phyloP scores from a whole-genome alignment of 148 eudicot genomes.

The Camellia sinensis region DNA sequence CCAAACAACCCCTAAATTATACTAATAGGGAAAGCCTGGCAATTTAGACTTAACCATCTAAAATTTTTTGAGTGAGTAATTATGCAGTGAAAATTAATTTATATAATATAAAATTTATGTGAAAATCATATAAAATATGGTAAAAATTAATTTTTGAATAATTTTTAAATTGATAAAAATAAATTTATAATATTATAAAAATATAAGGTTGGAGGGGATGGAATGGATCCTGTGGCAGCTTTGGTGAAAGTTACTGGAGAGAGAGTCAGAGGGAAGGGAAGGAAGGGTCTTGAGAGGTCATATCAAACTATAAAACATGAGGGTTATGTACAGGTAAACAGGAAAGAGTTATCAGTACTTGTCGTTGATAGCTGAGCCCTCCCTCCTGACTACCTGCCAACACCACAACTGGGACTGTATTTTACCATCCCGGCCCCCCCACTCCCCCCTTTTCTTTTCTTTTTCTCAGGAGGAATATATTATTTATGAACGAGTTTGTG shows the following conservation, averaged over 20 bases:
- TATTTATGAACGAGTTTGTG: no score
- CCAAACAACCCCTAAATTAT: no score
- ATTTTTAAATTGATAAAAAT: no score
- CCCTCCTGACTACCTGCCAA: neutral
- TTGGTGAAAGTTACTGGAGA: slow-evolving; percentile 1
- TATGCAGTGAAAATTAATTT: no score
- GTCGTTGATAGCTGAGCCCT: neutral
- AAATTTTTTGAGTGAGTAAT: no score
- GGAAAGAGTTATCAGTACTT: neutral
- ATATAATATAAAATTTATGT: no score
- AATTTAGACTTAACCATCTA: no score
- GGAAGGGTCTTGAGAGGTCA: slow-evolving; percentile 16
- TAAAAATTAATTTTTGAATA: no score
- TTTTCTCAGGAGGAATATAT: neutral
- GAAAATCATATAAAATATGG: no score
- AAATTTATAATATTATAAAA: neutral
- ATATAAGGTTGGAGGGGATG: slow-evolving; percentile 10
- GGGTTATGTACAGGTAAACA: neutral
- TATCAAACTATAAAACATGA: neutral
- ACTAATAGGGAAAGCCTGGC: no score
- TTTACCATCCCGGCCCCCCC: neutral
- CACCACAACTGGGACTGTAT: neutral
- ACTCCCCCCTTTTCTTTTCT: neutral
- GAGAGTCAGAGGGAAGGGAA: neutral
- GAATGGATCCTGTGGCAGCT: slow-evolving; percentile 24